These are phyloP conservation scores for Tillandsia leiboldiana DNA, from an alignment of 176 grass and related monocot genomes.

Conservation along the genomic window DNA sequence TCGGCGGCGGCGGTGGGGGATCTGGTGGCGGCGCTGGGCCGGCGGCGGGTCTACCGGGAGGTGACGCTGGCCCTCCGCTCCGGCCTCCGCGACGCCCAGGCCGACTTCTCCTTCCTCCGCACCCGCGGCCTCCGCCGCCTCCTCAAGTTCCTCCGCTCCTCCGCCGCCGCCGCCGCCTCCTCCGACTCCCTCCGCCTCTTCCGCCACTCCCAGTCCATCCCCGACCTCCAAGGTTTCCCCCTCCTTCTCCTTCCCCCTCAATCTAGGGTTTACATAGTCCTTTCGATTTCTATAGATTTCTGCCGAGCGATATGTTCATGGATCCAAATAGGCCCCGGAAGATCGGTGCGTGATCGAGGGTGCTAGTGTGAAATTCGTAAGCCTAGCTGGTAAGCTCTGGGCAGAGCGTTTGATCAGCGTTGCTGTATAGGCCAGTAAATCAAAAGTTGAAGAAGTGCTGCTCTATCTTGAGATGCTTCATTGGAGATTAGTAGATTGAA, in stretches of 20 bases:
- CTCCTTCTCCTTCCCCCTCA: slow-evolving; percentile 5
- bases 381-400: too few species aligned
- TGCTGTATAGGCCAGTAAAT: too few species aligned
- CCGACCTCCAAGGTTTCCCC: slow-evolving; percentile 71
- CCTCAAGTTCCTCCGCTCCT: slow-evolving; percentile 67
- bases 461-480: too few species aligned
- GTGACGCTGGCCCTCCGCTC: slow-evolving; percentile 81
- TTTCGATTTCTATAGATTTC: background rate
- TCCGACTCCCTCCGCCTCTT: slow-evolving; percentile 62
- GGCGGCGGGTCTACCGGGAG: slow-evolving; percentile 76
- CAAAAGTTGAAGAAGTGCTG: too few species aligned
- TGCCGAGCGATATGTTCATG: too few species aligned
- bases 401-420: too few species aligned
- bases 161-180: slow-evolving; percentile 31
- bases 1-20: slow-evolving; percentile 23
- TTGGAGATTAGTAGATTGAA: too few species aligned
- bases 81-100: slow-evolving; percentile 74
- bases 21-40: slow-evolving; percentile 43
- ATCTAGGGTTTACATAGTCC: background rate
- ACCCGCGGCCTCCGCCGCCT: slow-evolving; percentile 52
- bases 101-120: slow-evolving; percentile 94
- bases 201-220: slow-evolving; percentile 83
- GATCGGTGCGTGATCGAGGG: too few species aligned
- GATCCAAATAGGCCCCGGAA: too few species aligned
- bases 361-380: too few species aligned